A percentile compares a stretch with the other conserved stretches of the same genome.
phyloP scores from a whole-genome alignment of 202 grass and related monocot genomes.

The Musa balbisiana region DNA sequence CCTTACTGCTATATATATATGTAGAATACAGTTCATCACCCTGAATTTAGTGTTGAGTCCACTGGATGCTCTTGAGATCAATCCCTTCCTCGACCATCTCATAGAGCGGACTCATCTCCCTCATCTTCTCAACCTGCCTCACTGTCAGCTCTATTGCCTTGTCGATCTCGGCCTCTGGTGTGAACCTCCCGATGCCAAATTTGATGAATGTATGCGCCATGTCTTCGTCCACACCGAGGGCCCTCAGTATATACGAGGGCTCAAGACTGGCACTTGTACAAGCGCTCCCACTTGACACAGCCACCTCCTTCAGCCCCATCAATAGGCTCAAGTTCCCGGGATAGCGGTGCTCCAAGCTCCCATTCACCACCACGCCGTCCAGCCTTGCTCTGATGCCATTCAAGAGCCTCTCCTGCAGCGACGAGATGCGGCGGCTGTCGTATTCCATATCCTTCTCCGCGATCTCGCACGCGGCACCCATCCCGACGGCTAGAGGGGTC shows the following conservation, averaged over 20 bases:
- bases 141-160: conserved; percentile 4
- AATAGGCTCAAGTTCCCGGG: conserved; percentile 2
- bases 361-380: conserved; percentile 11
- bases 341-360: conserved; percentile 15
- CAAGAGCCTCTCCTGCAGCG: conserved; percentile 7
- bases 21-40: no score
- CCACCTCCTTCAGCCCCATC: conserved; percentile 16
- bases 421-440: neutral
- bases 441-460: conserved; percentile 15
- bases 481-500: neutral
- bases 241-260: conserved; percentile 11
- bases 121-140: conserved; percentile 10
- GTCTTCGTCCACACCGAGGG: conserved; percentile 9
- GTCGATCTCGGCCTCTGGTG: conserved; percentile 2
- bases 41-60: neutral
- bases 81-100: conserved; percentile 18
- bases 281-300: conserved; percentile 14
- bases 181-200: conserved; percentile 9
- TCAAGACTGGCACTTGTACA: conserved; percentile 14
- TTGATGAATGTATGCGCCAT: conserved; percentile 5
- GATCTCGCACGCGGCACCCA: conserved; percentile 7
- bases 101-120: conserved; percentile 8
- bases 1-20: no score
- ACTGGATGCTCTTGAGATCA: conserved; percentile 12
- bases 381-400: conserved; percentile 5